A percentile compares a stretch with the other conserved stretches of the same genome.
Evolutionary conservation across 257 asterid genomes (phyloP).

Genomic region (Scutellaria barbata): DNA sequence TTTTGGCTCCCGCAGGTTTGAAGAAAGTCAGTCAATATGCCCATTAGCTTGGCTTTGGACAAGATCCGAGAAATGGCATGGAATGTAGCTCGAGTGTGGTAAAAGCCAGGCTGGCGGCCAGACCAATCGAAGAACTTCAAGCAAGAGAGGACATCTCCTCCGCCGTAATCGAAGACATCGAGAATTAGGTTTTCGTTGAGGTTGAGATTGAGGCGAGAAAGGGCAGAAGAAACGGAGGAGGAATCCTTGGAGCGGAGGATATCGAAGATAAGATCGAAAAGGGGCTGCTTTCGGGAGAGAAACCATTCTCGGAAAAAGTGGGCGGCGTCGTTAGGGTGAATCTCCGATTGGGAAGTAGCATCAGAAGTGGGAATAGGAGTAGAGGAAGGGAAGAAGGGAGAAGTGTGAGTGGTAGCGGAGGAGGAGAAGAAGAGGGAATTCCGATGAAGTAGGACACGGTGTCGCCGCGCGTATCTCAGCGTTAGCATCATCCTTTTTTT

Average conservation of each 20-base stretch:
- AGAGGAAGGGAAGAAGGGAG: background rate
- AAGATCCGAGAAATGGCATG: slow-evolving; percentile 65
- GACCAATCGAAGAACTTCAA: slow-evolving; percentile 93
- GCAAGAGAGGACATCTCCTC: slow-evolving; percentile 64
- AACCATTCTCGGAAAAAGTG: slow-evolving; percentile 72
- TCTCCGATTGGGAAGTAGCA: slow-evolving; percentile 29
- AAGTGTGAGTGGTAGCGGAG: background rate
- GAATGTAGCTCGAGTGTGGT: slow-evolving; percentile 72
- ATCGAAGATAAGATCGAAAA: slow-evolving; percentile 57
- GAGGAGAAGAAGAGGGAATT: slow-evolving; percentile 9
- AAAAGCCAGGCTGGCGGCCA: slow-evolving; percentile 70
- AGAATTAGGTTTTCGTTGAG: slow-evolving; percentile 59
- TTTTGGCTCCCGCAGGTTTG: slow-evolving; percentile 41
- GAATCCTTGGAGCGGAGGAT: slow-evolving; percentile 63
- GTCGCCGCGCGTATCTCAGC: slow-evolving; percentile 43
- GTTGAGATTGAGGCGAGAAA: slow-evolving; percentile 54
- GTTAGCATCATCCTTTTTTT: slow-evolving; percentile 34
- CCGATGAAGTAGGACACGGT: slow-evolving; percentile 37
- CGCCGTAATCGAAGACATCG: slow-evolving; percentile 57
- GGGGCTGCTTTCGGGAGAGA: slow-evolving; percentile 53
- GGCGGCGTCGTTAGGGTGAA: slow-evolving; percentile 38
- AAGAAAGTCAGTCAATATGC: slow-evolving; percentile 57
- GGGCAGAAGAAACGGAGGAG: slow-evolving; percentile 45
- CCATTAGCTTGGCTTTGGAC: slow-evolving; percentile 54
- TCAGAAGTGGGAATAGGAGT: background rate